phyloP scores from a whole-genome alignment of 805 yeast genomes.

The Zygoascus bituminiphila region DNA sequence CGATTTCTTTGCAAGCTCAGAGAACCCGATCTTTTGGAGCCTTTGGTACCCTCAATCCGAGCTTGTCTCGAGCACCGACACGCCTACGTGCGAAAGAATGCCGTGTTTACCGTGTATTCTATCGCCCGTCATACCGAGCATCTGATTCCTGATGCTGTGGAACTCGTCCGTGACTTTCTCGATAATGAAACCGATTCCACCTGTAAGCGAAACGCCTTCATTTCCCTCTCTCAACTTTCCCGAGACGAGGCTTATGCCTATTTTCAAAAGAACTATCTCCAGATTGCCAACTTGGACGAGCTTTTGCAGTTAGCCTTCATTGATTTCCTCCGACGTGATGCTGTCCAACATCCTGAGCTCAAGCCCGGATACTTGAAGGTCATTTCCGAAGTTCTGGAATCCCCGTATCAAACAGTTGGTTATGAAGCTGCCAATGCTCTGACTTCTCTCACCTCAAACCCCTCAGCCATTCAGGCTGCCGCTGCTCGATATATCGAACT shows the following conservation, averaged over 20 bases:
- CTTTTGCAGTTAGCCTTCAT: slow-evolving; percentile 81
- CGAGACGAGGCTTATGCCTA: slow-evolving; percentile 78
- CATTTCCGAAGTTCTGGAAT: slow-evolving; percentile 63
- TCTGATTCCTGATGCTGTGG: slow-evolving; percentile 93
- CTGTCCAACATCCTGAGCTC: slow-evolving; percentile 52
- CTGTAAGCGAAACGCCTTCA: slow-evolving; percentile 92
- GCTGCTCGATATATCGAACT: slow-evolving; percentile 75
- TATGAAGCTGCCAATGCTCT: slow-evolving; percentile 89
- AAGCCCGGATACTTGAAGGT: slow-evolving; percentile 64
- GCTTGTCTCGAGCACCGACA: slow-evolving; percentile 92
- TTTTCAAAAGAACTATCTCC: slow-evolving; percentile 59
- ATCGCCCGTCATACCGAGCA: slow-evolving; percentile 77
- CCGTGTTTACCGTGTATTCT: slow-evolving; percentile 81
- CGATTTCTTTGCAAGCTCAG: slow-evolving; percentile 83
- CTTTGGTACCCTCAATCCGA: slow-evolving; percentile 87
- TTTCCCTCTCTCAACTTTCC: slow-evolving; percentile 72
- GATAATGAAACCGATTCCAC: slow-evolving; percentile 83
- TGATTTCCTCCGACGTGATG: slow-evolving; percentile 84
- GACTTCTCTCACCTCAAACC: slow-evolving; percentile 47
- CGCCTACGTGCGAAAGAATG: slow-evolving; percentile 96
- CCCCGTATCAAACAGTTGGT: slow-evolving; percentile 61
- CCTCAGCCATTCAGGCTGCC: slow-evolving; percentile 63
- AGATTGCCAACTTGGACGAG: slow-evolving; percentile 64
- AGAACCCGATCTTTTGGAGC: slow-evolving; percentile 91
- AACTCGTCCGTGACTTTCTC: slow-evolving; percentile 63